phyloP scores from a whole-genome alignment of 148 eudicot species.

The Rhododendron vialii region DNA sequence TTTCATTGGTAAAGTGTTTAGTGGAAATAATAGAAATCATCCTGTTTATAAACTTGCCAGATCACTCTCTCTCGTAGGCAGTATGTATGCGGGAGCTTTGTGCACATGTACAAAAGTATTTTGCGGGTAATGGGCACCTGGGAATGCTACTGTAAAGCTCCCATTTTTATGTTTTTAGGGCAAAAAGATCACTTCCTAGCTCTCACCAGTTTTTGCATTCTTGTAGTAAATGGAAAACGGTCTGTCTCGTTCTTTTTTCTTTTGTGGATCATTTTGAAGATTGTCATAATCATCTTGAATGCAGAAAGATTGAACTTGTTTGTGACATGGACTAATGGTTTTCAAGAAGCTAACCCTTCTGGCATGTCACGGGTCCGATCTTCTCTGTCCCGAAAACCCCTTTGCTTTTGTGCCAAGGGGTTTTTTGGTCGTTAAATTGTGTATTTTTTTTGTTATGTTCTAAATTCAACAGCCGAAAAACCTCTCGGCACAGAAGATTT shows the following conservation, averaged over 20 bases:
- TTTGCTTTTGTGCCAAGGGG: too few species aligned
- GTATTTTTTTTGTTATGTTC: too few species aligned
- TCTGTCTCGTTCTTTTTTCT: background rate
- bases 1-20: background rate
- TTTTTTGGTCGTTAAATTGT: too few species aligned
- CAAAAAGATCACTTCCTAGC: background rate
- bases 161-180: background rate
- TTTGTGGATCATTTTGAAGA: background rate
- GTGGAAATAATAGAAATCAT: background rate
- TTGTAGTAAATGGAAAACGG: background rate
- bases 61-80: background rate
- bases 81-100: background rate
- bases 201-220: background rate
- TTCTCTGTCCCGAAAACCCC: too few species aligned
- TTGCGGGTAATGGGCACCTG: background rate
- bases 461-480: too few species aligned
- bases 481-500: too few species aligned
- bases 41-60: background rate
- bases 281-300: background rate
- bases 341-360: too few species aligned
- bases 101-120: background rate
- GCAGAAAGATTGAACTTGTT: background rate
- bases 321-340: too few species aligned
- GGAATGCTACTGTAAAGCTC: background rate
- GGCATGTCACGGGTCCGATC: too few species aligned